Evolutionary conservation across 2,329 filamentous ascomycete genomes (phyloP).

Genomic region (Exophiala dermatitidis): DNA sequence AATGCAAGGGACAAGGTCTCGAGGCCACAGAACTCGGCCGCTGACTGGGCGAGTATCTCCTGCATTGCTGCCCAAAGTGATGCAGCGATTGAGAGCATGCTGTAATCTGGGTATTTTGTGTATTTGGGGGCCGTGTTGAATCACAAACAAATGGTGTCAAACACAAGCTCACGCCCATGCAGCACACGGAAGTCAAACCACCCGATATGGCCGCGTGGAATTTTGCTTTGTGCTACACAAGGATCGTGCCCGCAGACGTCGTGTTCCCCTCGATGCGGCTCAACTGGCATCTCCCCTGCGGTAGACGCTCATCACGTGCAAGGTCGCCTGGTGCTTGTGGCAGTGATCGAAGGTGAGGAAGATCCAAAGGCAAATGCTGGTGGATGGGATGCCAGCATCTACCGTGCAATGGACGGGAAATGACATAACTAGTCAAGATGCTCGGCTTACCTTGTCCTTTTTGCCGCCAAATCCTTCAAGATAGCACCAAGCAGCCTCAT

Average conservation of each 20-base stretch:
- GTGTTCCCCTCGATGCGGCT: constrained; percentile 11
- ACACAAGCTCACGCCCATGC: not conserved
- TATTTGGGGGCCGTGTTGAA: constrained; percentile 21
- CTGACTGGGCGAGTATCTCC: constrained; percentile 14
- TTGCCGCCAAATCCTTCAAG: constrained; percentile 92
- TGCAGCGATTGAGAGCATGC: constrained; percentile 18
- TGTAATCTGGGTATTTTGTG: constrained; percentile 21
- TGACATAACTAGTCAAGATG: not conserved
- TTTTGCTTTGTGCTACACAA: not conserved
- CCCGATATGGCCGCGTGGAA: constrained; percentile 1
- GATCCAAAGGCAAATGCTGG: not conserved
- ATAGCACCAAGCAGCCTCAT: constrained; percentile 94
- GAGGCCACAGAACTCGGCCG: constrained; percentile 3
- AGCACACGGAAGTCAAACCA: not conserved
- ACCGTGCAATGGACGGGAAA: constrained; percentile 2
- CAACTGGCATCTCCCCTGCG: constrained; percentile 9
- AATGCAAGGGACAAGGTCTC: constrained; percentile 24
- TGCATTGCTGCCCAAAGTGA: constrained; percentile 36
- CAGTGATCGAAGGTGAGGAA: not conserved
- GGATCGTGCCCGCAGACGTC: constrained; percentile 1
- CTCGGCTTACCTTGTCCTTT: constrained; percentile 82
- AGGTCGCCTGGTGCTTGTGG: not conserved
- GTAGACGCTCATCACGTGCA: constrained; percentile 14
- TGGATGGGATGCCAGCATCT: not conserved
- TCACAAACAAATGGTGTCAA: constrained; percentile 5